Conservation (phyloP, 2,329 filamentous ascomycete genomes). For the Sporothrix globosa region DNA sequence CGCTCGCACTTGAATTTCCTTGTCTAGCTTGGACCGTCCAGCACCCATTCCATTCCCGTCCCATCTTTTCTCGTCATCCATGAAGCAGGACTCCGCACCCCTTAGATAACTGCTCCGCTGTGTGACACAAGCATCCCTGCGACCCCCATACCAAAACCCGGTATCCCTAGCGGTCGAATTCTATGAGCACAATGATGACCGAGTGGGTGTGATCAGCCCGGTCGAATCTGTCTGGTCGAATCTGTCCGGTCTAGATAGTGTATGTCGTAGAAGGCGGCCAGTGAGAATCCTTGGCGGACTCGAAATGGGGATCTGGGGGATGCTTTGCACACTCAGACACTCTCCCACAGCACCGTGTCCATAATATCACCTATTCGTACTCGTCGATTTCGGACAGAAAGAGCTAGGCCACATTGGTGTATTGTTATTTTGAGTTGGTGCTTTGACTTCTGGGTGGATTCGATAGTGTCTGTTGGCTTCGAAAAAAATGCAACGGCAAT, state of each 20-base stretch:
- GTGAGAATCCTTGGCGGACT: background rate
- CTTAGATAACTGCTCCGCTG: slow-evolving; percentile 16
- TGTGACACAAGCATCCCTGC: slow-evolving; percentile 25
- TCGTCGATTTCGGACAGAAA: background rate
- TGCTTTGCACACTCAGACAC: background rate
- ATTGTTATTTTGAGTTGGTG: slow-evolving; percentile 1
- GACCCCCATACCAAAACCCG: slow-evolving; percentile 13
- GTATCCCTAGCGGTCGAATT: slow-evolving; percentile 12
- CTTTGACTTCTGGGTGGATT: background rate
- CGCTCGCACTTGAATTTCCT: background rate
- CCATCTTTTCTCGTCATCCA: slow-evolving; percentile 1
- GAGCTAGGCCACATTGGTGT: background rate
- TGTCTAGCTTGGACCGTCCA: background rate
- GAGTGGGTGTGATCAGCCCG: background rate
- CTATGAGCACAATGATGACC: background rate
- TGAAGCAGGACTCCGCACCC: slow-evolving; percentile 16
- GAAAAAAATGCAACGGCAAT: too few relatives aligned
- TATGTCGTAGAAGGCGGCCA: background rate
- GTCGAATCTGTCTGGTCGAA: background rate
- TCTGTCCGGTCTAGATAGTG: background rate
- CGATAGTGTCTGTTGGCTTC: background rate
- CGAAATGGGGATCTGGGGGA: background rate
- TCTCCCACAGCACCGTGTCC: background rate
- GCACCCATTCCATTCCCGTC: slow-evolving; percentile 6
- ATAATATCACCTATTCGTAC: background rate